These are phyloP conservation scores for Sordariomycetes sp. DNA, from an alignment of 2,329 filamentous ascomycete species.

Conservation along the genomic window DNA sequence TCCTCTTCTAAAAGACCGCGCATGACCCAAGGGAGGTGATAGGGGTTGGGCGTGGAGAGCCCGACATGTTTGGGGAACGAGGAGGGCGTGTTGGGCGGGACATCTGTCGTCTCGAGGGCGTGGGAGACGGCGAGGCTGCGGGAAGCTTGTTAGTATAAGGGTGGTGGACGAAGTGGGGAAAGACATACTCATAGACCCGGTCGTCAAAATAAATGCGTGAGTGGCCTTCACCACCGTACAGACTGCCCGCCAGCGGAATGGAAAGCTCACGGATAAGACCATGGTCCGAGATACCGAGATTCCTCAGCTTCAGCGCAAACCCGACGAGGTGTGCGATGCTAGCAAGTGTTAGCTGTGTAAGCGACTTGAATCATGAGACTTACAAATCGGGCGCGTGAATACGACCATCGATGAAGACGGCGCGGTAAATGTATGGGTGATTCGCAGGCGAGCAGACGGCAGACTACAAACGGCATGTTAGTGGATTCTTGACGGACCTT, in stretches of 20 bases:
- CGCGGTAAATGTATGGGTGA: slow-evolving; percentile 87
- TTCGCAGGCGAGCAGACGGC: slow-evolving; percentile 74
- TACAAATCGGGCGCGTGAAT: slow-evolving; percentile 85
- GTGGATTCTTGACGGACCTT: not conserved
- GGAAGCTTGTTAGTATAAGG: slow-evolving; percentile 7
- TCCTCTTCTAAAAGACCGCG: slow-evolving; percentile 85
- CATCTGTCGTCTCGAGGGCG: slow-evolving; percentile 55
- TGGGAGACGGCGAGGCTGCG: slow-evolving; percentile 53
- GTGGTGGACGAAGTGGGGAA: not conserved
- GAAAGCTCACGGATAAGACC: slow-evolving; percentile 86
- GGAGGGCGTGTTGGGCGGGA: slow-evolving; percentile 23
- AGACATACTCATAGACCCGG: slow-evolving; percentile 54
- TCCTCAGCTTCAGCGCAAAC: slow-evolving; percentile 86
- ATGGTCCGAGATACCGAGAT: slow-evolving; percentile 85
- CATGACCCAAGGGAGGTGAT: slow-evolving; percentile 91
- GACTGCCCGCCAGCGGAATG: slow-evolving; percentile 72
- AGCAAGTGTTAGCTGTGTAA: not conserved
- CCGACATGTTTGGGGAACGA: slow-evolving; percentile 11
- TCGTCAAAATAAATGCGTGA: slow-evolving; percentile 85
- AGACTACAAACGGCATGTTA: slow-evolving; percentile 35
- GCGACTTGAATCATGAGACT: slow-evolving; percentile 10
- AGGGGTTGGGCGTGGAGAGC: slow-evolving; percentile 58
- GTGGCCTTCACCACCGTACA: slow-evolving; percentile 88
- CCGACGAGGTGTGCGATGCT: slow-evolving; percentile 80
- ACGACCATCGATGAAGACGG: slow-evolving; percentile 90